Evolutionary conservation across 2,329 filamentous ascomycete species (phyloP), one percentile per base, ranked within the genome.

Genomic region (Fonsecaea pugnacius): DNA sequence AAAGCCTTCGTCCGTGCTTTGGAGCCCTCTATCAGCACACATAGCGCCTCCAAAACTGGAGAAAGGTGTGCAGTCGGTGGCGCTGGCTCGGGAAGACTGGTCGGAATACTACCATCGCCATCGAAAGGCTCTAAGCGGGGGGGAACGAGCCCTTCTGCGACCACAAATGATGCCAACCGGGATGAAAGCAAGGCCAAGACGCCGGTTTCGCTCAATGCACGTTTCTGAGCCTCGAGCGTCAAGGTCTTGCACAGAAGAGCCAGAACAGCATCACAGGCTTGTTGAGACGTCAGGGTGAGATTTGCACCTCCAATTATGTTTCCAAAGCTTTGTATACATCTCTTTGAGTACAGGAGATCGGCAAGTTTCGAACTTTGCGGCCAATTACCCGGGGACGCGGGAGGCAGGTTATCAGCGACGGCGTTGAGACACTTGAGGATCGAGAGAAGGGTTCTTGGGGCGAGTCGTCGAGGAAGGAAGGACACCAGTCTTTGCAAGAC

Each of bases 161-260:
- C 87, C 48, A 89, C 85, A 72, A 91, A 89, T 62, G 84, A 87
- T 58, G 86, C 91, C 63, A 98, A 78, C 69, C 88, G 88, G 4
- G 87, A 84, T 30, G 91, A 89, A 32, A 98, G 82, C 12, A 89
- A 85, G 76, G 96, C 91, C 36, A 98, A 80, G 30, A 96, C 83
- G 5, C 91, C 91, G 10, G 82, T 83, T 40, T 88, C 88, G 10
- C 91, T 85, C 60, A 98, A 78, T n/a, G 84, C 79, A 66, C 86
- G 84, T 75, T 91, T 91, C 67, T 95, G 87, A 10, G 79, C 78
- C 64, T 92, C 88, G 66, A 89, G 86, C 18, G 81, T 83, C 73
- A 91, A 95, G n/a, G 85, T 79, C 69, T 84, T 84, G n/a, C 80
- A 78, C 40, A 89, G 80, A 40, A 89, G 77, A 53, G 81, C 78